phyloP scores from a whole-genome alignment of 192 early-diverging fungal genomes.

The Coemansia sp. region DNA sequence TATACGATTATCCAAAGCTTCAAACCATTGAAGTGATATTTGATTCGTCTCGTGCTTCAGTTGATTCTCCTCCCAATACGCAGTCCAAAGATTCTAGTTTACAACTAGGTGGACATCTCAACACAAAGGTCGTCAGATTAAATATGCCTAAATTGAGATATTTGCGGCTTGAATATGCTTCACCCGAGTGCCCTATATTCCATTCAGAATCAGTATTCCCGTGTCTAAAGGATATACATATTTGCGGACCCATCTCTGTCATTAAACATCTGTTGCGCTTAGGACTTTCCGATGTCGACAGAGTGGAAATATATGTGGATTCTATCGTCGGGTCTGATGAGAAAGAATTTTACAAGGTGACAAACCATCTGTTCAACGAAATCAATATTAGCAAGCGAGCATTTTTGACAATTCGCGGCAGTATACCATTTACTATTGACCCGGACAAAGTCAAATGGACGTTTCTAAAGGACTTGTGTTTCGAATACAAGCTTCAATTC shows the following conservation, averaged over 20 bases:
- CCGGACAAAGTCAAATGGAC: neutral
- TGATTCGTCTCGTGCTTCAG: neutral
- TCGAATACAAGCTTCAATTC: neutral
- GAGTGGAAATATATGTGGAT: neutral
- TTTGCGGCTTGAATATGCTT: constrained; percentile 1
- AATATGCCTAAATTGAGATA: neutral
- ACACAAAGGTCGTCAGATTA: neutral
- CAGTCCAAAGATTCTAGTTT: neutral
- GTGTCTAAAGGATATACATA: neutral
- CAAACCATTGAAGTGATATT: neutral
- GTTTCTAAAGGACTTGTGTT: neutral
- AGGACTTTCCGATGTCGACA: neutral
- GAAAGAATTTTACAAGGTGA: neutral
- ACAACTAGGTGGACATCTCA: neutral
- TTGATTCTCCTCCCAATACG: neutral
- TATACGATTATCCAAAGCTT: neutral
- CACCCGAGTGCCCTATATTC: neutral
- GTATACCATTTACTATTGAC: neutral
- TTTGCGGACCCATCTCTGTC: neutral
- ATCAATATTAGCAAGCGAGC: neutral
- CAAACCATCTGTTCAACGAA: neutral
- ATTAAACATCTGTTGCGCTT: neutral
- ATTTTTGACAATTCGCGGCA: neutral
- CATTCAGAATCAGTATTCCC: neutral
- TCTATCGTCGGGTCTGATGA: neutral